Conservation (phyloP, 116 monocot genomes). For the Thalassia testudinum region DNA sequence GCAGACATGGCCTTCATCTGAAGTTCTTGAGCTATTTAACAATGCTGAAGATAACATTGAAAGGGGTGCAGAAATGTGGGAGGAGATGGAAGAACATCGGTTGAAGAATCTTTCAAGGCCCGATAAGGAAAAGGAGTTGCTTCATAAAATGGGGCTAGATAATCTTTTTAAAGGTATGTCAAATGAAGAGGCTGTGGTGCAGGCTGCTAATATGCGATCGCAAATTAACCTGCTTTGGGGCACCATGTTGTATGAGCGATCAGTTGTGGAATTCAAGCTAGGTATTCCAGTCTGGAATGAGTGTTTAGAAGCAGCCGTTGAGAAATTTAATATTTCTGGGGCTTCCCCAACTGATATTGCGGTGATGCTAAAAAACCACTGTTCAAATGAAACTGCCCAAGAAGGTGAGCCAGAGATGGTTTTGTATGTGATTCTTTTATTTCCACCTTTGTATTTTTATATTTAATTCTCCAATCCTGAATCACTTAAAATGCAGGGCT, state of each 20-base stretch:
- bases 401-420: slow-evolving; percentile 27
- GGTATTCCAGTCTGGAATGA: slow-evolving; percentile 50
- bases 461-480: background rate
- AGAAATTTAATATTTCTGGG: slow-evolving; percentile 60
- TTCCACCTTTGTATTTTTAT: background rate
- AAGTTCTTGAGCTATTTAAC: slow-evolving; percentile 44
- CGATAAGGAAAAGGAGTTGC: slow-evolving; percentile 28
- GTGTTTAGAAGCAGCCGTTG: slow-evolving; percentile 36
- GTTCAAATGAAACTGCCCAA: slow-evolving; percentile 51
- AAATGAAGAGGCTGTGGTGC: slow-evolving; percentile 54
- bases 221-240: slow-evolving; percentile 78
- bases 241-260: slow-evolving; percentile 69
- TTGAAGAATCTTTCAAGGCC: slow-evolving; percentile 24
- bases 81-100: slow-evolving; percentile 35
- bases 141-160: slow-evolving; percentile 38
- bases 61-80: slow-evolving; percentile 54
- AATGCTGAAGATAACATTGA: slow-evolving; percentile 57
- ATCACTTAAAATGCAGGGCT: slow-evolving; percentile 30
- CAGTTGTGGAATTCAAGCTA: slow-evolving; percentile 61
- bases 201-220: slow-evolving; percentile 37
- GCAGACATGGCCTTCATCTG: slow-evolving; percentile 25
- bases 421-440: background rate
- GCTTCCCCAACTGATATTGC: slow-evolving; percentile 45
- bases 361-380: slow-evolving; percentile 63
- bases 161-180: slow-evolving; percentile 38